Evolutionary conservation across 2,329 filamentous ascomycete species (phyloP).

Genomic region (Ustilaginoidea virens): DNA sequence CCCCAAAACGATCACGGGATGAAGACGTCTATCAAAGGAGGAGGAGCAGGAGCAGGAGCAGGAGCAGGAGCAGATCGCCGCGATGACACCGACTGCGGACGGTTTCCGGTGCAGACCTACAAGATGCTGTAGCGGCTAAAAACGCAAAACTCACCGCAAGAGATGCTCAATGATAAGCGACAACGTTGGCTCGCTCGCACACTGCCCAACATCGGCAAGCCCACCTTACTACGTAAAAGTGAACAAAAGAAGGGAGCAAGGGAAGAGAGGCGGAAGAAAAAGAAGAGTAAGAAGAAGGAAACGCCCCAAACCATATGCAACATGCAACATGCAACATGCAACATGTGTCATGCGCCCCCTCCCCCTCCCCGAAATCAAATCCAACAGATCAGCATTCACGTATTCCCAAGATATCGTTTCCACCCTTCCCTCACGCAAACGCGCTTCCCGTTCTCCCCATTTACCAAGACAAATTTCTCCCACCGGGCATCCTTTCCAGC

Average conservation of each 20-base stretch:
- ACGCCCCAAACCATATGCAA: slow-evolving; percentile 1
- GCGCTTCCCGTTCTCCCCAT: slow-evolving; percentile 51
- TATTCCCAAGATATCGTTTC: slow-evolving; percentile 55
- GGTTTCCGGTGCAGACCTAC: too few species aligned
- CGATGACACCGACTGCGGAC: too few species aligned
- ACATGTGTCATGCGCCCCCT: too few species aligned
- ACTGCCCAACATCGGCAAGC: slow-evolving; percentile 7
- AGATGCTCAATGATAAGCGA: too few species aligned
- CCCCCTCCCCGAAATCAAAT: background rate
- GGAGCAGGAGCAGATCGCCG: slow-evolving; percentile 30
- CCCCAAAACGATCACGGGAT: slow-evolving; percentile 13
- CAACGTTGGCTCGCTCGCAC: too few species aligned
- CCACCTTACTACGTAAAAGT: too few species aligned
- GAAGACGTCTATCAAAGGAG: too few species aligned
- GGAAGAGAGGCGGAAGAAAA: background rate
- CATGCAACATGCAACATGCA: too few species aligned
- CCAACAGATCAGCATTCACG: slow-evolving; percentile 8
- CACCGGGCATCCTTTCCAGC: slow-evolving; percentile 69
- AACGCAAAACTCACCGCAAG: background rate
- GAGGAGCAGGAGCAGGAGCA: slow-evolving; percentile 12
- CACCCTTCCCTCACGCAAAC: slow-evolving; percentile 59
- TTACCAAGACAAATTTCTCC: slow-evolving; percentile 70
- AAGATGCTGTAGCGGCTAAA: too few species aligned
- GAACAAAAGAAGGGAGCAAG: too few species aligned
- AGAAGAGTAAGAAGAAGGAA: background rate